phyloP scores from a whole-genome alignment of 768 basidiomycete genomes.

The Lentinus tigrinus region DNA sequence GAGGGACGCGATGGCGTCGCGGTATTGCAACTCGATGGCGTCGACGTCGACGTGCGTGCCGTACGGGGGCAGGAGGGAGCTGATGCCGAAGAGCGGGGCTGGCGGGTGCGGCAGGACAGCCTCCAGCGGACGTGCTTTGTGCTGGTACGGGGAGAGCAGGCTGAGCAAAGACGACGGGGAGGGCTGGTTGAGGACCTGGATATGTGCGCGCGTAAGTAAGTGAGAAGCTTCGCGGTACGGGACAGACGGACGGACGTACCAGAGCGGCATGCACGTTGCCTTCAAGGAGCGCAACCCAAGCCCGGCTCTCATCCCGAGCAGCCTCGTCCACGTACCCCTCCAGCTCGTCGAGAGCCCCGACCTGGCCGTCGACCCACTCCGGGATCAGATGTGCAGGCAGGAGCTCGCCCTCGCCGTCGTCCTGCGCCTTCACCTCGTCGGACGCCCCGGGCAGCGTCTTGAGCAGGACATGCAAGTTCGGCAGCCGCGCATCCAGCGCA shows the following conservation, averaged over 20 bases:
- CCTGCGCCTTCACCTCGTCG: slow-evolving; percentile 24
- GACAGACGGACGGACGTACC: slow-evolving; percentile 34
- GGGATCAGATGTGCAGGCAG: slow-evolving; percentile 69
- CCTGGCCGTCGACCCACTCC: slow-evolving; percentile 64
- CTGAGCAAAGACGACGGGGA: slow-evolving; percentile 40
- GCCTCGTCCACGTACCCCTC: slow-evolving; percentile 67
- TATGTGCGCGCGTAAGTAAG: neutral
- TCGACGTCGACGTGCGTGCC: slow-evolving; percentile 55
- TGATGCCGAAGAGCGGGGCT: slow-evolving; percentile 68
- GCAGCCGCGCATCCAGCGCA: slow-evolving; percentile 64
- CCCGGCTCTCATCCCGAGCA: slow-evolving; percentile 71
- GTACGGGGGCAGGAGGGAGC: slow-evolving; percentile 57
- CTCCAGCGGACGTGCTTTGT: slow-evolving; percentile 36
- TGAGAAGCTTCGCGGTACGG: neutral
- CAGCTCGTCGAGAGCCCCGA: slow-evolving; percentile 39
- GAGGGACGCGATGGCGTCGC: slow-evolving; percentile 69
- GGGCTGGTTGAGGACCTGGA: slow-evolving; percentile 51
- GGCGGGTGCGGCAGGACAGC: slow-evolving; percentile 63
- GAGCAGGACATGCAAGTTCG: slow-evolving; percentile 63
- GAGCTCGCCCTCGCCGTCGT: slow-evolving; percentile 44
- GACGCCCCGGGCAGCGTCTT: slow-evolving; percentile 20
- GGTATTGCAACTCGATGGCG: slow-evolving; percentile 56
- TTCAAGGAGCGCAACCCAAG: slow-evolving; percentile 81
- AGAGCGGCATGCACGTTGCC: slow-evolving; percentile 74
- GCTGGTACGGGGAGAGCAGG: slow-evolving; percentile 38